Conservation (phyloP, 1,284 basidiomycete genomes). For the Vanrija sp. region DNA sequence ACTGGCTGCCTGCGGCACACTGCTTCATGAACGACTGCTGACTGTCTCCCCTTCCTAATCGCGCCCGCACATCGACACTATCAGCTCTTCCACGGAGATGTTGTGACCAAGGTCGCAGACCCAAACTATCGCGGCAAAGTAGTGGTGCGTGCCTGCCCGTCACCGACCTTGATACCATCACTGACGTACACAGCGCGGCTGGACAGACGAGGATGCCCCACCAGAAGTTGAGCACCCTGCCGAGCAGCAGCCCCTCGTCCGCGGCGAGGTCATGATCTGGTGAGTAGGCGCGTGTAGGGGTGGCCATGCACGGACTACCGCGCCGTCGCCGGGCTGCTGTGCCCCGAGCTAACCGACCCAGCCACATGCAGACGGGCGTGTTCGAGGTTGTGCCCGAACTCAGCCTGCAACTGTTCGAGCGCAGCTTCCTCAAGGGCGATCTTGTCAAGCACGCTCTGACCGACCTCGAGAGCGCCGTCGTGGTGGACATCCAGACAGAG, state of each 20-base stretch:
- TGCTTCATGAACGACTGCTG: background rate
- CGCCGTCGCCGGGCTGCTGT: background rate
- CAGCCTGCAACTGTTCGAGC: conserved; percentile 69
- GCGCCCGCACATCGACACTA: background rate
- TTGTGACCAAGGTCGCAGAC: conserved; percentile 25
- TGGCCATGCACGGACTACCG: background rate
- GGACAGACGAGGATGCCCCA: conserved; percentile 40
- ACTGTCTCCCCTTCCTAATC: background rate
- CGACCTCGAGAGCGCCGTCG: conserved; percentile 71
- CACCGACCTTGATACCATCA: background rate
- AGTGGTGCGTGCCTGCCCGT: conserved; percentile 22
- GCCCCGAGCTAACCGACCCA: conserved; percentile 2
- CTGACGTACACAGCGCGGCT: conserved; percentile 29
- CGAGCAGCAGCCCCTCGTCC: conserved; percentile 66
- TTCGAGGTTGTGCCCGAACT: conserved; percentile 70
- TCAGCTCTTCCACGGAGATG: conserved; percentile 35
- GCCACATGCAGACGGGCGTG: conserved; percentile 53
- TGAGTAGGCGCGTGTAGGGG: conserved; percentile 13
- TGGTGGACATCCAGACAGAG: conserved; percentile 61
- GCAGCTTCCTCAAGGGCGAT: conserved; percentile 73
- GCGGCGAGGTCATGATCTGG: conserved; percentile 77
- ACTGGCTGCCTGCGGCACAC: background rate
- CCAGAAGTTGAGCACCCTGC: conserved; percentile 55
- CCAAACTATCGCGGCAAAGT: conserved; percentile 29
- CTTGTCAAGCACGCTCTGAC: conserved; percentile 74